These are phyloP conservation scores for Sporothrix inflata DNA, from an alignment of 2,329 filamentous ascomycete species.

Conservation along the genomic window DNA sequence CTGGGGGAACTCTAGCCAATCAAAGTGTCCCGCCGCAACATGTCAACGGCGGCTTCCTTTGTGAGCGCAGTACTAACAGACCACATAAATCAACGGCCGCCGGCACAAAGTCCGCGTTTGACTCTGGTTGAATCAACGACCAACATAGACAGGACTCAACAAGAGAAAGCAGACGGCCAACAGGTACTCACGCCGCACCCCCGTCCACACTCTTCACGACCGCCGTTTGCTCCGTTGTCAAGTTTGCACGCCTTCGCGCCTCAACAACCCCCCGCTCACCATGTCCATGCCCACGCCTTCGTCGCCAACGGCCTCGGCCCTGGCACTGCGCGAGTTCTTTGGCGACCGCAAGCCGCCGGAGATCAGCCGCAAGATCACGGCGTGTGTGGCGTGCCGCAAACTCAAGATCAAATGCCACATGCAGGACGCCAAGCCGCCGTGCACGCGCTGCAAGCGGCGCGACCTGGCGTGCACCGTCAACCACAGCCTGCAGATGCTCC, in stretches of 20 bases:
- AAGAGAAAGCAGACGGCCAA: too few species aligned
- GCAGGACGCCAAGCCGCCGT: slow-evolving; percentile 1
- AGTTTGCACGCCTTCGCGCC: too few species aligned
- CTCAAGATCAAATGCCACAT: slow-evolving; percentile 21
- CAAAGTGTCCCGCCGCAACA: background rate
- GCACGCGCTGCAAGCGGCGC: slow-evolving; percentile 1
- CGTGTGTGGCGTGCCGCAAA: slow-evolving; percentile 2
- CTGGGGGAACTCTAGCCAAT: background rate
- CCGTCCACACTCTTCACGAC: too few species aligned
- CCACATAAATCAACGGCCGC: background rate
- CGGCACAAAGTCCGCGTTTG: slow-evolving; percentile 11
- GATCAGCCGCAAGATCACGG: slow-evolving; percentile 18
- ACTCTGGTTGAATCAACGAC: background rate
- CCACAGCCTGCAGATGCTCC: slow-evolving; percentile 21
- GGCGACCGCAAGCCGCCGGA: slow-evolving; percentile 14
- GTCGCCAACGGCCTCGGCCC: slow-evolving; percentile 1
- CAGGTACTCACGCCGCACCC: background rate
- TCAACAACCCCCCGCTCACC: too few species aligned
- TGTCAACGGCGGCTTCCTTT: background rate
- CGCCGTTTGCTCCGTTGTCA: too few species aligned
- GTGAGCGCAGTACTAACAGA: background rate
- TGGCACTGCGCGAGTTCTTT: slow-evolving; percentile 6
- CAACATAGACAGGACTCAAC: too few species aligned
- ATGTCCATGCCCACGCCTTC: slow-evolving; percentile 14
- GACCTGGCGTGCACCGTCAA: slow-evolving; percentile 16